phyloP scores from a whole-genome alignment of 176 grass and related monocot species.

The Bonia amplexicaulis region DNA sequence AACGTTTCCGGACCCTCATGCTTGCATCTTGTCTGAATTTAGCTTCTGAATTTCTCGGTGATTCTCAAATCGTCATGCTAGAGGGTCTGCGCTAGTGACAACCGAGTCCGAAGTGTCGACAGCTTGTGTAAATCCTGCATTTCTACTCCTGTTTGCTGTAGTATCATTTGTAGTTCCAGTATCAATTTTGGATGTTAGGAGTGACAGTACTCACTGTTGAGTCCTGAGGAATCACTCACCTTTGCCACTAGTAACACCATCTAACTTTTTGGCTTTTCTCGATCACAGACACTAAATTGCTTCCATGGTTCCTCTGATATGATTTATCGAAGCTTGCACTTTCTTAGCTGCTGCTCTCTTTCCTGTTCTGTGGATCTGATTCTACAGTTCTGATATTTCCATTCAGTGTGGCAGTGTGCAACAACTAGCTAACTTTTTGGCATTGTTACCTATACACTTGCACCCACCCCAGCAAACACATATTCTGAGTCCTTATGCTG shows the following conservation, averaged over 20 bases:
- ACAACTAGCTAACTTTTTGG: neutral
- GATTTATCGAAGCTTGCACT: conserved; percentile 18
- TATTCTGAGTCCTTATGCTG: neutral
- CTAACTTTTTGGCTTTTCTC: conserved; percentile 25
- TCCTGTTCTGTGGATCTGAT: conserved; percentile 35
- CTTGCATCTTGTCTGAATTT: neutral
- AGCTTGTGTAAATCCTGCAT: neutral
- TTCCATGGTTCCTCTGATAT: neutral
- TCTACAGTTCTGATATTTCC: conserved; percentile 5
- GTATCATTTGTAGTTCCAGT: conserved; percentile 24
- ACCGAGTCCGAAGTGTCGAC: neutral
- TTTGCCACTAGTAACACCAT: neutral
- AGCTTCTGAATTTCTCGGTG: conserved; percentile 10
- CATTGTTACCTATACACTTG: neutral
- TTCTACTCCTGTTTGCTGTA: neutral
- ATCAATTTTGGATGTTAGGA: neutral
- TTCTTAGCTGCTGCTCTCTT: conserved; percentile 31
- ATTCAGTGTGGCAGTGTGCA: neutral
- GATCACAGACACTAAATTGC: conserved; percentile 15
- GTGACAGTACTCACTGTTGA: neutral
- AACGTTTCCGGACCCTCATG: neutral
- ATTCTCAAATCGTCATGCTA: neutral
- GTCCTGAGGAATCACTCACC: neutral
- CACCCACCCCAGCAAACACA: neutral
- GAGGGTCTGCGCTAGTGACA: neutral